Percentiles rank a stretch among this genome's conserved stretches.
These are phyloP conservation scores for Pontederia crassipes DNA, from an alignment of 176 grass and related monocot species.

Conservation along the genomic window DNA sequence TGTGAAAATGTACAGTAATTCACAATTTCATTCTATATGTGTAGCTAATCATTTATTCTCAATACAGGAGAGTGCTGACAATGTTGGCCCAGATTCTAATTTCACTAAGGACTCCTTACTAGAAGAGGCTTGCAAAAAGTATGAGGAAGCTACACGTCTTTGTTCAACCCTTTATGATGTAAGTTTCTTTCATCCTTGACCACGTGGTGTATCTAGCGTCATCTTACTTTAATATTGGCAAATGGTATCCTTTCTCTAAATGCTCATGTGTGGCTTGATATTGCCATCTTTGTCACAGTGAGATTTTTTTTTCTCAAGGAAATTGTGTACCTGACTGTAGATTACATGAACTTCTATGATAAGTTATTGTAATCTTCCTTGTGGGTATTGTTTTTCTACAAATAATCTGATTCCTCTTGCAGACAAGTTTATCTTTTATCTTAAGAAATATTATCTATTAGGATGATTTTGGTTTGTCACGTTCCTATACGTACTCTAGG, in stretches of 20 bases:
- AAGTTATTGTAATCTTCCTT: too few relatives aligned
- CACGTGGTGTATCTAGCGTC: neutral
- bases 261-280: too few relatives aligned
- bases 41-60: constrained; percentile 2
- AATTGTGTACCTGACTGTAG: too few relatives aligned
- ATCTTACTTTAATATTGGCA: neutral
- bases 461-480: neutral
- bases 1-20: neutral
- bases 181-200: constrained; percentile 22
- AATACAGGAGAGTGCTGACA: constrained; percentile 94
- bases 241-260: neutral
- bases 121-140: constrained; percentile 99
- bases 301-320: too few relatives aligned
- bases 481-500: neutral
- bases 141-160: constrained; percentile 80
- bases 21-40: neutral
- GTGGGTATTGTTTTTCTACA: too few relatives aligned
- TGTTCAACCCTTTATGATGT: constrained; percentile 93
- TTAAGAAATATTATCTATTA: too few relatives aligned
- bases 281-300: too few relatives aligned
- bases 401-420: too few relatives aligned
- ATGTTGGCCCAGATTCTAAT: constrained; percentile 73
- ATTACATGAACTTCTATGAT: too few relatives aligned
- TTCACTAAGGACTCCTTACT: constrained; percentile 88
- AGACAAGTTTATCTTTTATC: too few relatives aligned